Evolutionary conservation across 306 rosid species (phyloP), one percentile per base, ranked within the genome.

Genomic region (Sesbania bispinosa): DNA sequence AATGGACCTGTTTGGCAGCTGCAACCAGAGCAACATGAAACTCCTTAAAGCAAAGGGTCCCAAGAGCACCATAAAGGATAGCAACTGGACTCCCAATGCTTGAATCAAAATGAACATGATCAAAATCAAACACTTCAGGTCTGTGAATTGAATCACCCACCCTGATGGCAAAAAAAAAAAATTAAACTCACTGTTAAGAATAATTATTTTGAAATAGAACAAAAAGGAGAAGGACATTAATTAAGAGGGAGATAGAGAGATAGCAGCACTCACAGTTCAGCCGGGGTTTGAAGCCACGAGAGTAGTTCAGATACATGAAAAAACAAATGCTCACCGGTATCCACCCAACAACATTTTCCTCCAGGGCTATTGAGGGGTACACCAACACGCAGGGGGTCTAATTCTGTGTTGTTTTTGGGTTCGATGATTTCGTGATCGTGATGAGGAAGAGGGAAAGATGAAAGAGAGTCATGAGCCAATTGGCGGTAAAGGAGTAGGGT

Each of bases 291-390:
- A 69, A 94, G 89, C 97, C 97, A 90, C 8, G 41, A 20, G 51
- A 52, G 69, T 24, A 94, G 46, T 41, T 87, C 92, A 29, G 85
- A 66, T 33, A 82, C 80, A 42, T 89, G 82, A 52, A 84, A 86
- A 74, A 91, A 88, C 72, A 91, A 83, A 7, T 79, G 79, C 2
- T 78, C 86, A 67, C 96, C 97, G 38, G 84, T 88, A 77, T 94
- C 95, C 65, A 94, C 86, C 97, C 99, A 94, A 71, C 97, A 91
- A 55, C 99, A 94, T 23, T 82, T 91, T 11, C 96, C 96, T 26
- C 68, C 76, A 5, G 88, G 88, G 36, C 82, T 60, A 60, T 79
- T 70, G 1, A 83, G 90, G 72, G 70, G 78, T 27, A 24, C 75
- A 77, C 85, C 90, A 64, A 58, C 81, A 78, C 66, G 77, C 50